Conservation (phyloP, 2,329 filamentous ascomycete genomes). For the Alternaria brassicae region DNA sequence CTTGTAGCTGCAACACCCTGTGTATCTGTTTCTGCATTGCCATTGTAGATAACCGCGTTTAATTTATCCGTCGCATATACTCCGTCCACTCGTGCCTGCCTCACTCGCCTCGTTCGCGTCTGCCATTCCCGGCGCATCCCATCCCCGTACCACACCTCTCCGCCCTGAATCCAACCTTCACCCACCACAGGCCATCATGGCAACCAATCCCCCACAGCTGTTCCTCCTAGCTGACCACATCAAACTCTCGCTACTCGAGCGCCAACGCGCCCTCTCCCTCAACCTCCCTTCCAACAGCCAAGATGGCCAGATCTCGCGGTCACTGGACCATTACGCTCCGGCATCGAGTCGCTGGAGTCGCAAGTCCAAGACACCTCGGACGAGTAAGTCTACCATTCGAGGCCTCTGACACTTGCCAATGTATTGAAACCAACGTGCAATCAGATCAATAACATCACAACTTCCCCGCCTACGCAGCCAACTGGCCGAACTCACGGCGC, state of each 20-base stretch:
- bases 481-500: slow-evolving; percentile 75
- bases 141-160: slow-evolving; percentile 6
- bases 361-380: slow-evolving; percentile 67
- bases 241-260: slow-evolving; percentile 92
- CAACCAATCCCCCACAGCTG: slow-evolving; percentile 71
- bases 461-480: slow-evolving; percentile 74
- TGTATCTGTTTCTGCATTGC: background rate
- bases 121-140: slow-evolving; percentile 8
- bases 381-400: slow-evolving; percentile 50
- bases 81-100: background rate
- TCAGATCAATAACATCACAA: slow-evolving; percentile 59
- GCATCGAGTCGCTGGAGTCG: slow-evolving; percentile 72
- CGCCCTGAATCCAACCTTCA: slow-evolving; percentile 10
- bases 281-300: slow-evolving; percentile 80
- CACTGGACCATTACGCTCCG: slow-evolving; percentile 86
- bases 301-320: slow-evolving; percentile 87
- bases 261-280: slow-evolving; percentile 82
- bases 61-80: background rate
- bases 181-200: slow-evolving; percentile 32
- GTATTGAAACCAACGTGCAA: background rate
- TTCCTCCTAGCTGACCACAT: slow-evolving; percentile 95
- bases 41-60: background rate
- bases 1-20: slow-evolving; percentile 5
- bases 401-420: no score
- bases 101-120: slow-evolving; percentile 3